Evolutionary conservation across 257 asterid species (phyloP), one percentile per base, ranked within the genome.

Genomic region (Solanum lignicaule): DNA sequence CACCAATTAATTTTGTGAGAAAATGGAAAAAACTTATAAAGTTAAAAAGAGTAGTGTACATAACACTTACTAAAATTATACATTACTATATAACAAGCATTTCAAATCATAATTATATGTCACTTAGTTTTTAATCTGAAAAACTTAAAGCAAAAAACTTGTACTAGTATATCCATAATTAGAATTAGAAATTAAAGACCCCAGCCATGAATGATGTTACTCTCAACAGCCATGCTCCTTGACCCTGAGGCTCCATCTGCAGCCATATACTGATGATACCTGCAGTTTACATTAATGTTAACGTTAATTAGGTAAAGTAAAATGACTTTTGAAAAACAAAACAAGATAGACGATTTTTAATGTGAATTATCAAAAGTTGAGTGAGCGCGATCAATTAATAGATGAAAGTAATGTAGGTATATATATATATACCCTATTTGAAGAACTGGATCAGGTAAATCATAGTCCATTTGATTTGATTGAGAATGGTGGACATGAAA

Each of bases 201-300:
- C 98, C 97, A 95, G 0, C 97, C 97, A 58, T 94, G 95, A 84
- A 94, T 87, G 79, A 94, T 89, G 84, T 87, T 92, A 82, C 83
- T 91, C 87, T 94, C 98, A 62, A 90, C 73, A 7, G 88, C 94
- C 94, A 94, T 91, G 94, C 88, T 92, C 87, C 96, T 93, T 48
- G 91, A 88, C 66, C 84, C 90, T 33, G 96, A 91, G 48, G 98
- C 87, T 12, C 95, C 96, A 88, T 94, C 98, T 89, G 93, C 95
- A 83, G 93, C 87, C 90, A 90, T 89, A 89, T 95, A 92, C 31
- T 92, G 93, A 39, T 93, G 91, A 86, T 94, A 96, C 95, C 98
- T 94, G 87, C 33, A 27, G 33, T 52, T 52, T 6, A 18, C 62
- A 52, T 52, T 18, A 52, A 52, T 52, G 62, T 52, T 52, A 52